Conservation (phyloP, 1,139 yeast genomes). For the Fermentozyma sake region DNA sequence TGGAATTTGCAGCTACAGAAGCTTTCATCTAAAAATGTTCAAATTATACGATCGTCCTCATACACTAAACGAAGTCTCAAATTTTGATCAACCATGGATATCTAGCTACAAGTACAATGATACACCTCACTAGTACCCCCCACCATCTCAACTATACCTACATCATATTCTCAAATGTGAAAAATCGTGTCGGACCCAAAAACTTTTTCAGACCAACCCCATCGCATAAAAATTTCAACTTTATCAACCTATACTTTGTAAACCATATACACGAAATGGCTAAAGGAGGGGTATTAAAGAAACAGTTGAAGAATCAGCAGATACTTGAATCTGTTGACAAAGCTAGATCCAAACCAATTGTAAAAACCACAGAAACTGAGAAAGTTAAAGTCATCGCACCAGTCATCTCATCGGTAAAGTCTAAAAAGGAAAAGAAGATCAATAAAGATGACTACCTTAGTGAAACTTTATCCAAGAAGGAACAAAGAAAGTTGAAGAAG, state of each 20-base stretch:
- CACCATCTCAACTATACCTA: too few species aligned
- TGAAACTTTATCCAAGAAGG: conserved; percentile 54
- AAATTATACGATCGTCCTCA: too few species aligned
- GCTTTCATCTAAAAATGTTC: too few species aligned
- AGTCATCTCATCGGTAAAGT: conserved; percentile 1
- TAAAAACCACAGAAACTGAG: background rate
- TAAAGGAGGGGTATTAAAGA: conserved; percentile 28
- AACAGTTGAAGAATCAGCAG: conserved; percentile 32
- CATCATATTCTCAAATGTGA: too few species aligned
- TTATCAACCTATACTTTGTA: conserved; percentile 1
- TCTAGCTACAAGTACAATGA: too few species aligned
- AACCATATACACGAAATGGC: conserved; percentile 20
- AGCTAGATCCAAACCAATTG: conserved; percentile 17
- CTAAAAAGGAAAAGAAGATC: conserved; percentile 7
- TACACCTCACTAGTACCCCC: too few species aligned
- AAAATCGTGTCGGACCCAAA: conserved; percentile 1
- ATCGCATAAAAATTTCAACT: conserved; percentile 5
- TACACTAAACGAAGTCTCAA: too few species aligned
- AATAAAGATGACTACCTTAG: conserved; percentile 39
- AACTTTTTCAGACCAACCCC: conserved; percentile 4
- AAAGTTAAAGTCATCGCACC: conserved; percentile 1
- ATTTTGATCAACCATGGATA: too few species aligned
- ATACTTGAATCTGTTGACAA: conserved; percentile 22
- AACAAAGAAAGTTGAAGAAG: conserved; percentile 60
- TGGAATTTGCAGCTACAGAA: too few species aligned